A percentile compares a stretch with the other conserved stretches of the same genome.
Conservation (phyloP, 805 yeast genomes). For the Yamadazyma endophytica region DNA sequence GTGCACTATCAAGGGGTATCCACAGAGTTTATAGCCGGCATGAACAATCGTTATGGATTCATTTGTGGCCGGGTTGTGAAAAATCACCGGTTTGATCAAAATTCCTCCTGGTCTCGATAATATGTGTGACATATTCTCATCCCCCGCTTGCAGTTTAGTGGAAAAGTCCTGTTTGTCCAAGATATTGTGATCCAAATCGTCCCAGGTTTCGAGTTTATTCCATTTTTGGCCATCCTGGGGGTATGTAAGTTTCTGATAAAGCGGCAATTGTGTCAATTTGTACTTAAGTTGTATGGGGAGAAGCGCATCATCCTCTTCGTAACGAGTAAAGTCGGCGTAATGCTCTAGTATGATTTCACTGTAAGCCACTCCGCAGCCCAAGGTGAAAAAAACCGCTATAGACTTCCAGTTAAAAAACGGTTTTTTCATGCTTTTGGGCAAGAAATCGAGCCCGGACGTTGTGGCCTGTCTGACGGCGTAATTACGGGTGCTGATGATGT, state of each 20-base stretch:
- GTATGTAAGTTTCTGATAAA: constrained; percentile 46
- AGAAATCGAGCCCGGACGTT: constrained; percentile 30
- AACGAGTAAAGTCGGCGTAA: constrained; percentile 20
- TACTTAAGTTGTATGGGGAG: constrained; percentile 40
- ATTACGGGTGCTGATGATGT: no score
- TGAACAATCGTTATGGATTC: constrained; percentile 69
- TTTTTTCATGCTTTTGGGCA: constrained; percentile 15
- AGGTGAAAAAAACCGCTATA: constrained; percentile 14
- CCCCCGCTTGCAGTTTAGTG: constrained; percentile 2
- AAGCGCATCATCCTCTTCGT: constrained; percentile 18
- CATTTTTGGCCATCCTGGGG: constrained; percentile 43
- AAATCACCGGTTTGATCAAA: constrained; percentile 67
- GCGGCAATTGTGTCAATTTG: constrained; percentile 45
- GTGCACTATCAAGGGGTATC: constrained; percentile 83
- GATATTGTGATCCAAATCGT: constrained; percentile 34
- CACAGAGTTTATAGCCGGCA: constrained; percentile 73
- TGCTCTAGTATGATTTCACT: constrained; percentile 22
- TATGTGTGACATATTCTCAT: constrained; percentile 35
- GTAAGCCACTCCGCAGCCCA: constrained; percentile 23
- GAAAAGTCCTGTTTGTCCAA: constrained; percentile 20
- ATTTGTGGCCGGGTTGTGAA: constrained; percentile 50
- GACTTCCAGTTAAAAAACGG: constrained; percentile 29
- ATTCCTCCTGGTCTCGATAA: constrained; percentile 75
- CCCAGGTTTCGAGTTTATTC: constrained; percentile 44
- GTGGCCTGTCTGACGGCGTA: constrained; percentile 24